Evolutionary conservation across 2,329 filamentous ascomycete genomes (phyloP).

Genomic region (Fusarium citri): DNA sequence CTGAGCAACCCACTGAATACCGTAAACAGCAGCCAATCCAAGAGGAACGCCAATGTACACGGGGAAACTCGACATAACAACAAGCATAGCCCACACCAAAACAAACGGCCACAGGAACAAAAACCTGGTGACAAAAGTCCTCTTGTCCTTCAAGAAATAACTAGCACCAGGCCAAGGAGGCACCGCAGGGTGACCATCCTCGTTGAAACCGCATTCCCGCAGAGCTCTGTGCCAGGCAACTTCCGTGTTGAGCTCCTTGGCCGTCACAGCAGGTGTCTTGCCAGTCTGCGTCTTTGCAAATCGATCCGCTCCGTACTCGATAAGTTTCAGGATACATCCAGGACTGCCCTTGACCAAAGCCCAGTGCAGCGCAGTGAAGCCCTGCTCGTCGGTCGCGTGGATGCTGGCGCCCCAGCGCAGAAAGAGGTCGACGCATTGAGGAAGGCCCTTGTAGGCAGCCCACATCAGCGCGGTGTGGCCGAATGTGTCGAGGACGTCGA

Average conservation of each 20-base stretch:
- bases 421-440: slow-evolving; percentile 90
- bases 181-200: slow-evolving; percentile 77
- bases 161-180: slow-evolving; percentile 79
- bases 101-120: slow-evolving; percentile 91
- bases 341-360: slow-evolving; percentile 92
- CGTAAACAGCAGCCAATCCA: slow-evolving; percentile 72
- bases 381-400: slow-evolving; percentile 88
- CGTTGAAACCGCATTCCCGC: slow-evolving; percentile 84
- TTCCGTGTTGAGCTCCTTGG: slow-evolving; percentile 88
- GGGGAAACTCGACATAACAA: slow-evolving; percentile 78
- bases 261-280: slow-evolving; percentile 88
- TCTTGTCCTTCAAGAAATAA: slow-evolving; percentile 79
- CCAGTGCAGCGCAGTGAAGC: slow-evolving; percentile 96
- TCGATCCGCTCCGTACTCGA: slow-evolving; percentile 95
- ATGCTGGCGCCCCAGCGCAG: slow-evolving; percentile 96
- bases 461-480: slow-evolving; percentile 98
- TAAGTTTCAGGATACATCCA: slow-evolving; percentile 89
- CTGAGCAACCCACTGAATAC: slow-evolving; percentile 80
- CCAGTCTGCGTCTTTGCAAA: slow-evolving; percentile 90
- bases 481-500: slow-evolving; percentile 89
- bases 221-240: slow-evolving; percentile 86
- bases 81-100: slow-evolving; percentile 77
- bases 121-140: slow-evolving; percentile 83
- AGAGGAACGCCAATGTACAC: slow-evolving; percentile 82
- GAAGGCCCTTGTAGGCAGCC: slow-evolving; percentile 97